A percentile compares a stretch with the other conserved stretches of the same genome.
Conservation (phyloP, 2,329 filamentous ascomycete species). For the Apiospora phragmitis region DNA sequence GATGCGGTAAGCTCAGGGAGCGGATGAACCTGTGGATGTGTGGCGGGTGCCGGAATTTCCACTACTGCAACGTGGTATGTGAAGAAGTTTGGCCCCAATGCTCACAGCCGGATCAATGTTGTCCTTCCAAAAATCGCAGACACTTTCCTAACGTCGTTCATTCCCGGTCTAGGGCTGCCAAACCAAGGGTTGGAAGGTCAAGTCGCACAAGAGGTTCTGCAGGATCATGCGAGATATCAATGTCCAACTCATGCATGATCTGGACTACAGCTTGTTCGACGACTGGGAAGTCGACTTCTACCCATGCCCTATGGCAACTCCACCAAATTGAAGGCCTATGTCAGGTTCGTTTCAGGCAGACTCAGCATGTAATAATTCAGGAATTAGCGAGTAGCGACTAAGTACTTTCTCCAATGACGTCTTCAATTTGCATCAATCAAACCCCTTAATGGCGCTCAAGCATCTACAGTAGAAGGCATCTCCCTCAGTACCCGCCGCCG, state of each 20-base stretch:
- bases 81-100: no score
- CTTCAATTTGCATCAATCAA: no score
- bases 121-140: no score
- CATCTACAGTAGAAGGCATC: background rate
- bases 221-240: conserved; percentile 21
- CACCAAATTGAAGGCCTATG: background rate
- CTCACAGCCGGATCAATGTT: no score
- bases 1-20: conserved; percentile 15
- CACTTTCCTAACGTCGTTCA: no score
- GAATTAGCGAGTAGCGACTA: no score
- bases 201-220: conserved; percentile 24
- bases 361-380: background rate
- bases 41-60: conserved; percentile 17
- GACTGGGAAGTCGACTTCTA: no score
- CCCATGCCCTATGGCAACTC: no score
- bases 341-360: background rate
- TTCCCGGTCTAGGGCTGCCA: conserved; percentile 19
- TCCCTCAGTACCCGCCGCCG: no score
- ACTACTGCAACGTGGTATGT: conserved; percentile 21
- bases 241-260: conserved; percentile 19
- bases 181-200: conserved; percentile 22
- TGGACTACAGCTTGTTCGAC: conserved; percentile 19
- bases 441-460: background rate
- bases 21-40: conserved; percentile 13
- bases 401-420: no score